Evolutionary conservation across 371 early-diverging fungal species (phyloP).

Genomic region (Rhizomucor pusillus): DNA sequence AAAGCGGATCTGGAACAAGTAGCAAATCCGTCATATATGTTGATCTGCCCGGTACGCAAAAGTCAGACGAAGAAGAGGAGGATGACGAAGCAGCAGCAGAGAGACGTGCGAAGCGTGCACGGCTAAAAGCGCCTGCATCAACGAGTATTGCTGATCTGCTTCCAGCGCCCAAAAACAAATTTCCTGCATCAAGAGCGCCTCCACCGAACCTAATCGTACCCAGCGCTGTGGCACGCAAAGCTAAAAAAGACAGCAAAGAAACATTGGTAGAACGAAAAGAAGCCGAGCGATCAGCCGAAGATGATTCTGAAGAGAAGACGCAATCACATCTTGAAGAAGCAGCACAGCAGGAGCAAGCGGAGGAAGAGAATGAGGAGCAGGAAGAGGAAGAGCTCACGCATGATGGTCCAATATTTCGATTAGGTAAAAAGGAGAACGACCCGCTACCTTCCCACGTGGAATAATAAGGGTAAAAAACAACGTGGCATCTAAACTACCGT

Average conservation of each 20-base stretch:
- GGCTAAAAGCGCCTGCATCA: conserved; percentile 7
- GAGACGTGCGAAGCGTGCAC: conserved; percentile 18
- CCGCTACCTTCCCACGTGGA: no score
- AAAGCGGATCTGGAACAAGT: conserved; percentile 2
- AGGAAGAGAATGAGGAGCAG: conserved; percentile 3
- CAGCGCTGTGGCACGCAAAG: no score
- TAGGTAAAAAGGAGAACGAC: conserved; percentile 17
- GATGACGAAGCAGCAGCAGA: conserved; percentile 17
- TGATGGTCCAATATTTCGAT: conserved; percentile 29
- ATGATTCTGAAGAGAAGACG: conserved; percentile 1
- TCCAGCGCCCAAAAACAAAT: conserved; percentile 31
- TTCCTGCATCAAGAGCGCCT: conserved; percentile 8
- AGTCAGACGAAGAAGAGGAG: conserved; percentile 20
- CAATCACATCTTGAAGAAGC: neutral
- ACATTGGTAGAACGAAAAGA: conserved; percentile 6
- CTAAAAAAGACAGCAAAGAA: neutral
- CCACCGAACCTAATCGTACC: conserved; percentile 1
- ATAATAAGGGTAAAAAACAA: neutral
- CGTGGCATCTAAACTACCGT: neutral
- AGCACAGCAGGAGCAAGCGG: conserved; percentile 6
- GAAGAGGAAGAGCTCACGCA: conserved; percentile 4
- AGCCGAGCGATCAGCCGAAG: conserved; percentile 9
- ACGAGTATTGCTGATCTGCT: conserved; percentile 28
- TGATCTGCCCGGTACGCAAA: conserved; percentile 21
- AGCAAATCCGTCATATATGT: conserved; percentile 25